Evolutionary conservation across 1,284 basidiomycete genomes (phyloP).

Genomic region (Sanguinoderma infundibulare): DNA sequence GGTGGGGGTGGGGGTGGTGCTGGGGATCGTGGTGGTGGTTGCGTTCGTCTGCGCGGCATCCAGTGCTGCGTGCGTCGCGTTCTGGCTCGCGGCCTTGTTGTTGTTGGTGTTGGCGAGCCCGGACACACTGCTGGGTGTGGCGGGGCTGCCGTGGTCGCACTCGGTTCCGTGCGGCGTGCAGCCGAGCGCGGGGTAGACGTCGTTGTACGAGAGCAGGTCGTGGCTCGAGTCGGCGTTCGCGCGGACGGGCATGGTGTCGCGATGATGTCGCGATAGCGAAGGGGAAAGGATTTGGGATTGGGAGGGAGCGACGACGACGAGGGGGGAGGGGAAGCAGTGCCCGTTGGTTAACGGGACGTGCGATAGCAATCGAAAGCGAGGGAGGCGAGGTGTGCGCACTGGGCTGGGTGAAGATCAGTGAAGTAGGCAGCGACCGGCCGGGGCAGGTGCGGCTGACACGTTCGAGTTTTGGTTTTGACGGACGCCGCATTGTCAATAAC

Average conservation of each 20-base stretch:
- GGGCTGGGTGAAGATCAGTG: neutral
- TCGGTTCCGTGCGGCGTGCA: neutral
- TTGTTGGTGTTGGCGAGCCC: neutral
- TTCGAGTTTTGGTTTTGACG: too few species aligned
- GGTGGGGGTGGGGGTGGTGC: conserved; percentile 14
- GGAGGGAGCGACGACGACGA: neutral
- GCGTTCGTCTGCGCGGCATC: too few species aligned
- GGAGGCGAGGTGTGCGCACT: neutral
- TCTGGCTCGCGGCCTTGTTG: neutral
- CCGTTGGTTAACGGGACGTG: neutral
- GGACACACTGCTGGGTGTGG: too few species aligned
- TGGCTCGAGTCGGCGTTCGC: neutral
- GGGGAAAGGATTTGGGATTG: neutral
- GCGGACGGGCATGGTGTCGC: neutral
- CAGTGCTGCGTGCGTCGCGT: neutral
- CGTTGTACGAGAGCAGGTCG: neutral
- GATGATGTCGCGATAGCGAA: neutral
- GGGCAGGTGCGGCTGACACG: neutral
- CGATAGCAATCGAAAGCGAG: neutral
- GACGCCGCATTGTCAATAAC: too few species aligned
- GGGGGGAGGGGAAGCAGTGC: neutral
- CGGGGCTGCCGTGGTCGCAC: neutral
- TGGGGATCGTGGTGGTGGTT: neutral
- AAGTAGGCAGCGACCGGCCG: too few species aligned
- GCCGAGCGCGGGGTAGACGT: conserved; percentile 3